A percentile compares a stretch with the other conserved stretches of the same genome.
phyloP scores from a whole-genome alignment of 129 eudicot species.

The Flaveria robusta region DNA sequence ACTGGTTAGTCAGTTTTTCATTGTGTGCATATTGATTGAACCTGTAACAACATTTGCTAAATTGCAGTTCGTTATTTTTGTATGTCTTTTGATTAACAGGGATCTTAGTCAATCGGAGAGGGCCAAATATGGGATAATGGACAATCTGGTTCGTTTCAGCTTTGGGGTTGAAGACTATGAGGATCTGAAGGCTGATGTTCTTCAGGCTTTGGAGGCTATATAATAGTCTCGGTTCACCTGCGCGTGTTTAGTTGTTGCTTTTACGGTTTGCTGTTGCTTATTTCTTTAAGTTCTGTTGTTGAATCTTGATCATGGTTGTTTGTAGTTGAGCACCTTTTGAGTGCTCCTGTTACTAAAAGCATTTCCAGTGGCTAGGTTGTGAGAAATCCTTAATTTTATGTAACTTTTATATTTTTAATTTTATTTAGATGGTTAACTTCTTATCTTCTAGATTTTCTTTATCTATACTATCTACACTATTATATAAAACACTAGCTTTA shows the following conservation, averaged over 20 bases:
- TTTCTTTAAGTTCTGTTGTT: not conserved
- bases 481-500: too few relatives aligned
- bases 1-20: slow-evolving; percentile 48
- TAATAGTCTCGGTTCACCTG: not conserved
- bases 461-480: too few relatives aligned
- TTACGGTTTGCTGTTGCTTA: not conserved
- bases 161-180: slow-evolving; percentile 77
- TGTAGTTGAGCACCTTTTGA: not conserved
- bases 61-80: not conserved
- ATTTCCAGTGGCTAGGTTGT: too few relatives aligned
- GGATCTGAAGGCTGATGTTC: slow-evolving; percentile 64
- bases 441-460: too few relatives aligned
- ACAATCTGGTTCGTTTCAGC: slow-evolving; percentile 81
- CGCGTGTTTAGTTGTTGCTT: not conserved
- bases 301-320: slow-evolving; percentile 3
- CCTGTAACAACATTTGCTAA: not conserved
- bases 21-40: not conserved
- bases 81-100: slow-evolving; percentile 37
- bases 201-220: slow-evolving; percentile 65
- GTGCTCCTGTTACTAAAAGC: not conserved
- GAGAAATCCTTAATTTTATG: not conserved
- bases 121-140: slow-evolving; percentile 72
- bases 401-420: too few relatives aligned
- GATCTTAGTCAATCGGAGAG: slow-evolving; percentile 62
- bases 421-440: too few relatives aligned